Conservation (phyloP, 768 basidiomycete species). For the Termitomyces sp. region DNA sequence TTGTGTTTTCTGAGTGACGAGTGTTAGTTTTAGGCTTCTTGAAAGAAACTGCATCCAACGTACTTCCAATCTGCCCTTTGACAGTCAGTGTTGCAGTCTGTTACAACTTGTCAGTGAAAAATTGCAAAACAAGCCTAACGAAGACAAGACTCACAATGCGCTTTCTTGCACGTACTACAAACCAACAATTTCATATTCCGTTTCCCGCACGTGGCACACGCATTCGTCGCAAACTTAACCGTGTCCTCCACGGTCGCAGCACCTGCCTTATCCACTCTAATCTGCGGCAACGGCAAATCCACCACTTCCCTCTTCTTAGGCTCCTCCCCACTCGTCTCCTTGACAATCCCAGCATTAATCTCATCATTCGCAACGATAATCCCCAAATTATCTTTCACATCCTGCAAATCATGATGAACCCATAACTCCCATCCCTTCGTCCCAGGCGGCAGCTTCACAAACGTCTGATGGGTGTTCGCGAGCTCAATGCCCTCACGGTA, state of each 20-base stretch:
- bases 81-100: slow-evolving; percentile 5
- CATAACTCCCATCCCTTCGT: slow-evolving; percentile 20
- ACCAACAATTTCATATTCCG: slow-evolving; percentile 22
- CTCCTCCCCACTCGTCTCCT: slow-evolving; percentile 1
- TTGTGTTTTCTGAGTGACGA: slow-evolving; percentile 9
- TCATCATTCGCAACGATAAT: slow-evolving; percentile 21
- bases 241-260: slow-evolving; percentile 9
- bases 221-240: slow-evolving; percentile 25
- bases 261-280: slow-evolving; percentile 18
- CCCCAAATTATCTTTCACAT: slow-evolving; percentile 20
- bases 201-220: slow-evolving; percentile 24
- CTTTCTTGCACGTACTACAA: slow-evolving; percentile 23
- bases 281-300: slow-evolving; percentile 11
- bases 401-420: slow-evolving; percentile 17
- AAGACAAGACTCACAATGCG: slow-evolving; percentile 20
- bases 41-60: background rate
- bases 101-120: too few species aligned
- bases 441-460: slow-evolving; percentile 9
- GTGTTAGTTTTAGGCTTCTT: slow-evolving; percentile 8
- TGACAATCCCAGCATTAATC: slow-evolving; percentile 13
- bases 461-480: slow-evolving; percentile 21
- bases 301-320: slow-evolving; percentile 20
- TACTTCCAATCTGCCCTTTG: slow-evolving; percentile 8
- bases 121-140: too few species aligned
- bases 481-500: slow-evolving; percentile 28